A percentile compares a stretch with the other conserved stretches of the same genome.
Evolutionary conservation across 768 basidiomycete species (phyloP).

Genomic region (Galerina marginata): DNA sequence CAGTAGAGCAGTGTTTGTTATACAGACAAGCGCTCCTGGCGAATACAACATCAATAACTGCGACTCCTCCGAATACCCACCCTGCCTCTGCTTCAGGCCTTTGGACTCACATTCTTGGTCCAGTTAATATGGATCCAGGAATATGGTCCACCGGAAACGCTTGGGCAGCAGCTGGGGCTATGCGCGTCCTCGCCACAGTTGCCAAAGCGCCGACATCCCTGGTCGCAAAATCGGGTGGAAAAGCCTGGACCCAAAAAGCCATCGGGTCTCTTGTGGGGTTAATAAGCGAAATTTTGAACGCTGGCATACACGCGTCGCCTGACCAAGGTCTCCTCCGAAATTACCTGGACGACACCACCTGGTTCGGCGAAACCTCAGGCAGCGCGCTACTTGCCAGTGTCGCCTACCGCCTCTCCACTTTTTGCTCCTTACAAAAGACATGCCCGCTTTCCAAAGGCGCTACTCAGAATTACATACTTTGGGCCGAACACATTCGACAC

Average conservation of each 20-base stretch:
- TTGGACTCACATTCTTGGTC: constrained; percentile 53
- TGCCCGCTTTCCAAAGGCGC: constrained; percentile 5
- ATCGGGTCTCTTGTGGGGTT: constrained; percentile 30
- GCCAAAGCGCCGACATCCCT: constrained; percentile 43
- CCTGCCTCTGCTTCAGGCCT: constrained; percentile 20
- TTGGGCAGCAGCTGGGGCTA: constrained; percentile 76
- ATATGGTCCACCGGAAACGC: constrained; percentile 65
- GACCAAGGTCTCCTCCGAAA: constrained; percentile 40
- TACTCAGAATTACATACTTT: constrained; percentile 23
- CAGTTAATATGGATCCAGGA: constrained; percentile 41
- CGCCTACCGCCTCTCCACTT: constrained; percentile 38
- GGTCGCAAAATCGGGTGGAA: constrained; percentile 17
- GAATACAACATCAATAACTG: constrained; percentile 26
- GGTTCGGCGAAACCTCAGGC: constrained; percentile 46
- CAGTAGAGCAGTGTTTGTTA: constrained; percentile 42
- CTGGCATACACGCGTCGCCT: constrained; percentile 29
- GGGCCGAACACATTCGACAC: constrained; percentile 32
- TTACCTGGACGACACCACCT: constrained; percentile 38
- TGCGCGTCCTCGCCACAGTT: constrained; percentile 58
- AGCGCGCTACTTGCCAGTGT: constrained; percentile 40
- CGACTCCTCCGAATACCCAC: constrained; percentile 3
- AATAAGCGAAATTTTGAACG: constrained; percentile 44
- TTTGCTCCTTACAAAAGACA: constrained; percentile 10
- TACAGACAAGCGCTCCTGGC: constrained; percentile 43
- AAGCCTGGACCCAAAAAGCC: constrained; percentile 26